Evolutionary conservation across 139 green algal species (phyloP).

Genomic region (Closterium sp.): DNA sequence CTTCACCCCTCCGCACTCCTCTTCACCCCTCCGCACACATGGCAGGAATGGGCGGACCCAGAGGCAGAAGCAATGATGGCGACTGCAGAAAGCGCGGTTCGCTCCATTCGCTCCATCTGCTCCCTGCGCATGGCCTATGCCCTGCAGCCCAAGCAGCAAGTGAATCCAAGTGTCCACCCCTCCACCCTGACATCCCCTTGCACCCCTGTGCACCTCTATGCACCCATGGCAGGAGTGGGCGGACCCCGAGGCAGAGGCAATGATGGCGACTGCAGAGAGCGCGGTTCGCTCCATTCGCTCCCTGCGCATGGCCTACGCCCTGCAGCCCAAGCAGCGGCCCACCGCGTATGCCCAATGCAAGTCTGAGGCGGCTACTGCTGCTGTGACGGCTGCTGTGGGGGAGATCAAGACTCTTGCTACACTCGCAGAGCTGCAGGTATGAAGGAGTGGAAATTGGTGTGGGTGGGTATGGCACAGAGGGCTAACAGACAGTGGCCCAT

Average conservation of each 20-base stretch:
- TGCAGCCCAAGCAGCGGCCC: conserved; percentile 74
- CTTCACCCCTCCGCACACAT: not conserved
- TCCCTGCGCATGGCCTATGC: not conserved
- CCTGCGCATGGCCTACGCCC: conserved; percentile 75
- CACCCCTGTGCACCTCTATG: not conserved
- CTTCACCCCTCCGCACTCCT: too few species aligned
- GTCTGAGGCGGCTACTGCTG: not conserved
- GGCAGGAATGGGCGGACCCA: too few species aligned
- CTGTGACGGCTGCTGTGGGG: not conserved
- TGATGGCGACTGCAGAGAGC: conserved; percentile 64
- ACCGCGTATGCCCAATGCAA: not conserved
- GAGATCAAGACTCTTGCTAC: not conserved
- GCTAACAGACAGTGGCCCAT: too few species aligned
- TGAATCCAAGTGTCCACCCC: not conserved
- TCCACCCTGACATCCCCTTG: not conserved
- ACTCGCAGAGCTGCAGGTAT: not conserved
- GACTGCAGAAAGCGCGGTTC: too few species aligned
- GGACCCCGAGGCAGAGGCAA: conserved; percentile 59
- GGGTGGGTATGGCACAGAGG: too few species aligned
- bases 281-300: conserved; percentile 31
- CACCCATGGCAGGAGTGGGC: conserved; percentile 47
- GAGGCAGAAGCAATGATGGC: too few species aligned
- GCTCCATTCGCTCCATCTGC: not conserved
- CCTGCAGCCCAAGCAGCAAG: not conserved
- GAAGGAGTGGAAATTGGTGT: too few species aligned